Percentiles rank a stretch among this genome's conserved stretches.
Conservation (phyloP, 148 eudicot genomes). For the Spergularia marina region DNA sequence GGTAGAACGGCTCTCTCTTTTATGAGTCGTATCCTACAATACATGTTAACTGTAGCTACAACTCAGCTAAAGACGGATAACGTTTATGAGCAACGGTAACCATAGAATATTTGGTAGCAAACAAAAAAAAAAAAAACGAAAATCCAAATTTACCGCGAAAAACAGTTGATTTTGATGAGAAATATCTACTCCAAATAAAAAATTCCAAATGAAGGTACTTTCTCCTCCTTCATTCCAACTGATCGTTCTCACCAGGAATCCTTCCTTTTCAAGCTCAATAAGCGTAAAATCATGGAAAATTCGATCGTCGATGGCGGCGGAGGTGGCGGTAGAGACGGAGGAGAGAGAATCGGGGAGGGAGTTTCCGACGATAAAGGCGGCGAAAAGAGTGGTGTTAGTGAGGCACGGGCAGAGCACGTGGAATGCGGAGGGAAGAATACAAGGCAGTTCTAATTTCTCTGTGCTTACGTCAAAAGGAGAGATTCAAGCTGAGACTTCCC, state of each 20-base stretch:
- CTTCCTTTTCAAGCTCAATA: not conserved
- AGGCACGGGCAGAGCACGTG: slow-evolving; percentile 99
- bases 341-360: not conserved
- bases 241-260: slow-evolving; percentile 10
- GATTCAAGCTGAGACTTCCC: slow-evolving; percentile 82
- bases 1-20: no score
- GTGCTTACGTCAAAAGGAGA: slow-evolving; percentile 78
- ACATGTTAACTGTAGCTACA: not conserved
- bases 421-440: slow-evolving; percentile 95
- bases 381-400: slow-evolving; percentile 87
- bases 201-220: slow-evolving; percentile 30
- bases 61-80: slow-evolving; percentile 7
- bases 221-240: slow-evolving; percentile 19
- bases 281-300: slow-evolving; percentile 30
- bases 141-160: slow-evolving; percentile 25
- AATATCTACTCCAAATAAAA: not conserved
- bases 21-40: no score
- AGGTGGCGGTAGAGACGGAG: not conserved
- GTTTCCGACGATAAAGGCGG: slow-evolving; percentile 54
- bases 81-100: slow-evolving; percentile 25
- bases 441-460: slow-evolving; percentile 89
- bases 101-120: slow-evolving; percentile 10
- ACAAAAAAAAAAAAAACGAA: not conserved
- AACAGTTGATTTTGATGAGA: not conserved
- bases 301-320: slow-evolving; percentile 24